Evolutionary conservation across 176 grass and related monocot genomes (phyloP).

Genomic region (Musa troglodytarum): DNA sequence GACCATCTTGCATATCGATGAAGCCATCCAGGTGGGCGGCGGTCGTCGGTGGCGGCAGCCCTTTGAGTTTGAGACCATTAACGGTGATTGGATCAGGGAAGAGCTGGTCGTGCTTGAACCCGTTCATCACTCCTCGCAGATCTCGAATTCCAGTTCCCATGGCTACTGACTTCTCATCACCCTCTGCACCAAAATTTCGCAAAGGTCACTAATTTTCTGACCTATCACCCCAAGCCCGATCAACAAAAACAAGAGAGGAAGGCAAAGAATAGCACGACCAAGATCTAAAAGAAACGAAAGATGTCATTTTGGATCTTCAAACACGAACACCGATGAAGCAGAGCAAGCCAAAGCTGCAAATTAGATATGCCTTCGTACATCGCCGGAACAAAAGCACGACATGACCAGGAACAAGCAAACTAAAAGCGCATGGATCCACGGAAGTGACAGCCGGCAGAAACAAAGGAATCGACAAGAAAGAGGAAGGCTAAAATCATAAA

Average conservation of each 20-base stretch:
- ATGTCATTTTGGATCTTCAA: neutral
- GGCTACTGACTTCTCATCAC: neutral
- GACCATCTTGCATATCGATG: neutral
- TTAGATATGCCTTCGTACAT: too few relatives aligned
- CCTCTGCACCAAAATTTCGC: neutral
- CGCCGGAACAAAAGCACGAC: neutral
- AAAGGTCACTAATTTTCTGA: neutral
- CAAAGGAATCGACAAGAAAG: neutral
- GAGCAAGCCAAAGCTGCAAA: neutral
- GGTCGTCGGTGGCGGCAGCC: neutral
- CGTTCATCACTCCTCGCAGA: neutral
- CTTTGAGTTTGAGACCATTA: neutral
- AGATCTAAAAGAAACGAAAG: neutral
- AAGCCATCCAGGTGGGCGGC: neutral
- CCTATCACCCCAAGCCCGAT: neutral
- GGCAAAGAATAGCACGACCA: too few relatives aligned
- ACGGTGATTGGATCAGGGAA: neutral
- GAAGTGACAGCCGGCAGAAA: neutral
- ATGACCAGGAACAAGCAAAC: neutral
- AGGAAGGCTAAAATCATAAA: neutral
- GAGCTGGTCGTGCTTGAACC: neutral
- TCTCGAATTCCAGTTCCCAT: conserved; percentile 12
- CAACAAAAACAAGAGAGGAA: too few relatives aligned
- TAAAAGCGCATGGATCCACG: neutral
- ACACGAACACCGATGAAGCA: neutral